phyloP scores from a whole-genome alignment of 176 grass and related monocot genomes.

The Cocos nucifera region DNA sequence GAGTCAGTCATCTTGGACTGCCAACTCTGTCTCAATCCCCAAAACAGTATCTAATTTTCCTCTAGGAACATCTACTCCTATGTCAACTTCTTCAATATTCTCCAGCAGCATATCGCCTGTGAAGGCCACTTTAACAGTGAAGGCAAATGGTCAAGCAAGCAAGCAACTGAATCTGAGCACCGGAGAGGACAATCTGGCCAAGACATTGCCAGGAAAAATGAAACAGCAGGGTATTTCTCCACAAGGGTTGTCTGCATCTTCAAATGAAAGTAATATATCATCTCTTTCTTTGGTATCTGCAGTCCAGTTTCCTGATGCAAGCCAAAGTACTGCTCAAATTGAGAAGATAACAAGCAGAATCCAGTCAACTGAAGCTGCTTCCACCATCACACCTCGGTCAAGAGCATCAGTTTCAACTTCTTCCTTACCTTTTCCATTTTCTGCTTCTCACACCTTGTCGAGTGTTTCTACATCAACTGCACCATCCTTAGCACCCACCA shows the following conservation, averaged over 20 bases:
- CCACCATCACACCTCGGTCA: slow-evolving; percentile 19
- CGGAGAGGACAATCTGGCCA: slow-evolving; percentile 20
- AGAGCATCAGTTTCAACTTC: slow-evolving; percentile 17
- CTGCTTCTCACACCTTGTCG: not conserved
- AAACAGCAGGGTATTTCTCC: slow-evolving; percentile 17
- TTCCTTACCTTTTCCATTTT: slow-evolving; percentile 1
- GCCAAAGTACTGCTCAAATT: slow-evolving; percentile 23
- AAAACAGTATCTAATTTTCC: slow-evolving; percentile 31
- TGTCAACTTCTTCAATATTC: slow-evolving; percentile 15
- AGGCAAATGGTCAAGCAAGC: slow-evolving; percentile 20
- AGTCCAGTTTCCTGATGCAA: slow-evolving; percentile 15
- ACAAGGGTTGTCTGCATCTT: slow-evolving; percentile 27
- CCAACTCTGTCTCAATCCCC: slow-evolving; percentile 36
- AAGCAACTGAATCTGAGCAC: slow-evolving; percentile 28
- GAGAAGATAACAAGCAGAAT: slow-evolving; percentile 9
- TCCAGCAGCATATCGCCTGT: slow-evolving; percentile 12
- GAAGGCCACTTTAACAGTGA: slow-evolving; percentile 24
- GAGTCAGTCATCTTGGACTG: slow-evolving; percentile 27
- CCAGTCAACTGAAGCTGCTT: slow-evolving; percentile 25
- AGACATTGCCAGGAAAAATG: slow-evolving; percentile 24
- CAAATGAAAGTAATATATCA: slow-evolving; percentile 25
- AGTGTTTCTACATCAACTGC: slow-evolving; percentile 17
- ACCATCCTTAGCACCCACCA: slow-evolving; percentile 14
- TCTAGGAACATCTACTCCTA: slow-evolving; percentile 19
- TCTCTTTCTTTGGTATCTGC: slow-evolving; percentile 30